These are phyloP conservation scores for Botrytis deweyae DNA, from an alignment of 2,329 filamentous ascomycete species.

Conservation along the genomic window DNA sequence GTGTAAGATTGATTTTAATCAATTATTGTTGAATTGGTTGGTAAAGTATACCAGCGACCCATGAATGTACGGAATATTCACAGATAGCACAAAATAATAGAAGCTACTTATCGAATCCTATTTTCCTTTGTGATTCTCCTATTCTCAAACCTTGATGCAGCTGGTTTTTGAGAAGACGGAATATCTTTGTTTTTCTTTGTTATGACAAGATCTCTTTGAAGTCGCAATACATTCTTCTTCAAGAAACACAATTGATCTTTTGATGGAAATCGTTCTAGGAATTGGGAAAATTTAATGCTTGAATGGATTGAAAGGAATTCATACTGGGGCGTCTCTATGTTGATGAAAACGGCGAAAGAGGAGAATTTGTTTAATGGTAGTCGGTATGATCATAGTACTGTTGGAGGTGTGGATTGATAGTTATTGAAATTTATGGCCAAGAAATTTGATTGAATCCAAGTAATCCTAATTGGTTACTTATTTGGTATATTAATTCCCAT, in stretches of 20 bases:
- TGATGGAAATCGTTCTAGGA: neutral
- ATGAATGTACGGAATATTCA: neutral
- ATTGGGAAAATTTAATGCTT: neutral
- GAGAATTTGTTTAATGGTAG: neutral
- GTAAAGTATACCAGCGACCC: neutral
- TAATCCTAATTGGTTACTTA: neutral
- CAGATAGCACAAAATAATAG: neutral
- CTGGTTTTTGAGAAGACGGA: neutral
- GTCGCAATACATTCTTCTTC: neutral
- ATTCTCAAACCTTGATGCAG: neutral
- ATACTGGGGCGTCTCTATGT: neutral
- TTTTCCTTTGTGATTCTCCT: neutral
- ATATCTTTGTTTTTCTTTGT: conserved; percentile 18
- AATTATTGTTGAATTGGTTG: neutral
- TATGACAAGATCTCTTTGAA: neutral
- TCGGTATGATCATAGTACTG: too few relatives aligned
- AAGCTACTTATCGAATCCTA: conserved; percentile 7
- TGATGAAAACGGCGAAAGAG: conserved; percentile 16
- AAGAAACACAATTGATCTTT: conserved; percentile 9
- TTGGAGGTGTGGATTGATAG: neutral
- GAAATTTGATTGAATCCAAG: too few relatives aligned
- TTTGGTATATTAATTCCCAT: neutral
- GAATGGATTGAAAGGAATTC: neutral
- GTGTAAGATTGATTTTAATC: neutral
- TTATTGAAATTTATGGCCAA: neutral